A percentile compares a stretch with the other conserved stretches of the same genome.
Evolutionary conservation across 2,329 filamentous ascomycete species (phyloP).

Genomic region (Beauveria varroae): DNA sequence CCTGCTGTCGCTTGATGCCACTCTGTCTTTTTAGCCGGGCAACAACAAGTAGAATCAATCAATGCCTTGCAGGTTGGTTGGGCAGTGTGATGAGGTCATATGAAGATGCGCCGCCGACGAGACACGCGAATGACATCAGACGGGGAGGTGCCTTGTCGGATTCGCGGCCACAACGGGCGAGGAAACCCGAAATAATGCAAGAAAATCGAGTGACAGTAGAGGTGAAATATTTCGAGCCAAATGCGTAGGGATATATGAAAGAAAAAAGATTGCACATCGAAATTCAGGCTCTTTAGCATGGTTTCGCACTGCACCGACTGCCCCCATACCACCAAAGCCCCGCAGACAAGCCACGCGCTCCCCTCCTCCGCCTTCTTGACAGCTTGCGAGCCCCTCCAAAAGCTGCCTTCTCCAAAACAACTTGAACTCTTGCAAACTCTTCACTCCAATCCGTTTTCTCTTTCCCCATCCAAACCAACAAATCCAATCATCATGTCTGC

Average conservation of each 20-base stretch:
- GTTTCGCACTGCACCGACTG: background rate
- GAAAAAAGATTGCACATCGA: background rate
- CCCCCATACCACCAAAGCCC: background rate
- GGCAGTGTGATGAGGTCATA: conserved; percentile 3
- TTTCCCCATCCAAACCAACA: background rate
- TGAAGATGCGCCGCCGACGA: background rate
- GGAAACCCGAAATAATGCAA: background rate
- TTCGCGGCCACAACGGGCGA: background rate
- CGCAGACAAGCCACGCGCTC: background rate
- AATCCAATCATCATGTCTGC: conserved; percentile 30
- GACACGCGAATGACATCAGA: background rate
- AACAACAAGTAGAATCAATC: background rate
- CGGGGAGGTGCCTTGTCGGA: background rate
- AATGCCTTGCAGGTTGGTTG: background rate
- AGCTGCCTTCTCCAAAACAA: background rate
- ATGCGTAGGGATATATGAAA: background rate
- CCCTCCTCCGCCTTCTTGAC: background rate
- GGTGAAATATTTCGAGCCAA: too few relatives aligned
- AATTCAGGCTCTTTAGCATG: background rate
- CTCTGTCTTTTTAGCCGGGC: background rate
- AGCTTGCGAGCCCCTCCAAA: background rate
- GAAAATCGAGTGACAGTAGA: background rate
- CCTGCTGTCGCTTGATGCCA: background rate
- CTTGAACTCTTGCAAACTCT: background rate
- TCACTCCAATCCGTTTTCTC: background rate